Percentiles rank a stretch among this genome's conserved stretches.
Evolutionary conservation across 306 rosid genomes (phyloP).

Genomic region (Casuarina equisetifolia): DNA sequence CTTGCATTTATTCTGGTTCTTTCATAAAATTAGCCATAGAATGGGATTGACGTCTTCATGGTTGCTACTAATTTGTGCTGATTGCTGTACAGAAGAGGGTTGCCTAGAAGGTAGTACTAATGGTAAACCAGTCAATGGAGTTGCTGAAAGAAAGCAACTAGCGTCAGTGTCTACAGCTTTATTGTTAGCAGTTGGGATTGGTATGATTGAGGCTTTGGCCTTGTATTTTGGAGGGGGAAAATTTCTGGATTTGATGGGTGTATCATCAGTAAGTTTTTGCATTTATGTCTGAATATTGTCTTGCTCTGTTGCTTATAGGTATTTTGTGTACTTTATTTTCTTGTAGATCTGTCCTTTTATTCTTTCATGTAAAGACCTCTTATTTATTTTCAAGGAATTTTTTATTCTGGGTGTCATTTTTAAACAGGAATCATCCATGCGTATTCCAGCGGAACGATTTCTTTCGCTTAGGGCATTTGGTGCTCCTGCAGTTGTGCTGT

Average conservation of each 20-base stretch:
- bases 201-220: constrained; percentile 81
- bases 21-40: background rate
- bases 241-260: constrained; percentile 73
- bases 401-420: constrained; percentile 11
- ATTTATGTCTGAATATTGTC: background rate
- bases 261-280: constrained; percentile 64
- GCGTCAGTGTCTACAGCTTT: constrained; percentile 94
- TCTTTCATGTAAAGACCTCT: background rate
- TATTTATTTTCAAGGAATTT: background rate
- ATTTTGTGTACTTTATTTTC: constrained; percentile 2
- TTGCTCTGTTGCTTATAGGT: background rate
- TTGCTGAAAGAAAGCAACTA: constrained; percentile 57
- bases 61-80: constrained; percentile 27
- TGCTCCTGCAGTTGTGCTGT: constrained; percentile 96
- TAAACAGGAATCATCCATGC: constrained; percentile 70
- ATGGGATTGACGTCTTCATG: background rate
- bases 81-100: constrained; percentile 37
- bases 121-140: constrained; percentile 40
- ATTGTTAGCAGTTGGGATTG: constrained; percentile 73
- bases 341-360: constrained; percentile 2
- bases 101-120: constrained; percentile 31
- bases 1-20: background rate
- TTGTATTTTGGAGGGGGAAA: constrained; percentile 70
- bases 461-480: constrained; percentile 85
- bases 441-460: constrained; percentile 56